phyloP scores from a whole-genome alignment of 495 filamentous ascomycete species.

The Hypoxylon lenormandii region DNA sequence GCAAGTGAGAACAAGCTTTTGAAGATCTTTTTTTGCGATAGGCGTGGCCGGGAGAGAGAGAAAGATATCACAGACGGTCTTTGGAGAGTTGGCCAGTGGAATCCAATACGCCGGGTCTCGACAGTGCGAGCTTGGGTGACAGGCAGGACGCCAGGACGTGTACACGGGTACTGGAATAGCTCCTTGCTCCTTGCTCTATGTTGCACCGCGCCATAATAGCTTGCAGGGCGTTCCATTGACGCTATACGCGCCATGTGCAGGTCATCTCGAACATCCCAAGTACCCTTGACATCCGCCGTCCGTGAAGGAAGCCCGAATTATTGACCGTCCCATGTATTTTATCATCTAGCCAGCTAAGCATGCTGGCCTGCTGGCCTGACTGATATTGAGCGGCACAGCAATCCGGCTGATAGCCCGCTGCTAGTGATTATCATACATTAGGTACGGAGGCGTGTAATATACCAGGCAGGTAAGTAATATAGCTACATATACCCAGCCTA shows the following conservation, averaged over 20 bases:
- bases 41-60: slow-evolving; percentile 28
- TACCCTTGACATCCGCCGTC: slow-evolving; percentile 29
- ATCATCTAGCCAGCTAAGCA: slow-evolving; percentile 16
- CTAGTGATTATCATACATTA: slow-evolving; percentile 21
- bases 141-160: not conserved
- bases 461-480: not conserved
- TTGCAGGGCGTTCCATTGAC: slow-evolving; percentile 44
- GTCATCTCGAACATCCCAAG: slow-evolving; percentile 35
- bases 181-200: slow-evolving; percentile 25
- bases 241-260: slow-evolving; percentile 46
- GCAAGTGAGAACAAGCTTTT: slow-evolving; percentile 40
- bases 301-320: slow-evolving; percentile 17
- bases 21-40: slow-evolving; percentile 24
- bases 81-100: slow-evolving; percentile 17
- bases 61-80: slow-evolving; percentile 8
- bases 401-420: slow-evolving; percentile 13
- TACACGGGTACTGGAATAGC: slow-evolving; percentile 16
- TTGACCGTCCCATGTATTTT: slow-evolving; percentile 5
- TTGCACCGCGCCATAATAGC: slow-evolving; percentile 36
- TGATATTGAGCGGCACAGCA: slow-evolving; percentile 34
- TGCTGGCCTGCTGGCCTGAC: slow-evolving; percentile 7
- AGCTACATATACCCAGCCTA: slow-evolving; percentile 1
- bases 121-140: slow-evolving; percentile 30
- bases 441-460: not conserved
- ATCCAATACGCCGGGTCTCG: slow-evolving; percentile 32